These are phyloP conservation scores for Ocimum tenuiflorum DNA, from an alignment of 257 asterid genomes.

Conservation along the genomic window DNA sequence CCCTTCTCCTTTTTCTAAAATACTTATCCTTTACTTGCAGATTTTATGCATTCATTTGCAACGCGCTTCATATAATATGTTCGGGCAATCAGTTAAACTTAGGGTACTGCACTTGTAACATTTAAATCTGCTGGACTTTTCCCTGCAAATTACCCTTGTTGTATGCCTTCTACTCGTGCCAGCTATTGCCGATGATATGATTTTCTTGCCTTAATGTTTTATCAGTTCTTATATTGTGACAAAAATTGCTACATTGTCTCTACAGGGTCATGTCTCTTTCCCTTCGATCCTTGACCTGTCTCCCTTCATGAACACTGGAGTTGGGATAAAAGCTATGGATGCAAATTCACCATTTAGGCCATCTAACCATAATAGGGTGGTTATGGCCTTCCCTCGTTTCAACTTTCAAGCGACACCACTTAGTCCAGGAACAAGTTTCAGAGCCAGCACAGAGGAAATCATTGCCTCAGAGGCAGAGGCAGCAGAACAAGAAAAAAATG, in stretches of 20 bases:
- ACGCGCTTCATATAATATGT: conserved; percentile 70
- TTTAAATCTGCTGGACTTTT: neutral
- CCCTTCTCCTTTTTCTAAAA: neutral
- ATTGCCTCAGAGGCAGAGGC: conserved; percentile 14
- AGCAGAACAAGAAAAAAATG: conserved; percentile 10
- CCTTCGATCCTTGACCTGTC: conserved; percentile 61
- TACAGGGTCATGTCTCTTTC: conserved; percentile 71
- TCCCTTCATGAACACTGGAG: conserved; percentile 39
- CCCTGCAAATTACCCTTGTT: neutral
- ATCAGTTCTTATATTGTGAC: neutral
- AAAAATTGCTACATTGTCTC: neutral
- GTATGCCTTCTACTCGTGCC: too few species aligned
- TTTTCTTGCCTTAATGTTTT: neutral
- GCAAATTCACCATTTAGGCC: conserved; percentile 21
- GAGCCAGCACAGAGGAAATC: conserved; percentile 15
- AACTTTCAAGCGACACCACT: conserved; percentile 28
- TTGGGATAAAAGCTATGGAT: conserved; percentile 36
- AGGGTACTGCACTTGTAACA: conserved; percentile 31
- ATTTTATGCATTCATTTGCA: conserved; percentile 85
- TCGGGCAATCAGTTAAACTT: conserved; percentile 70
- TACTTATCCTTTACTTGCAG: conserved; percentile 37
- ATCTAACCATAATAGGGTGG: conserved; percentile 11
- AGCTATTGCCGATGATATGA: neutral
- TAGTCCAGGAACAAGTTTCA: conserved; percentile 21
- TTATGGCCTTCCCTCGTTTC: conserved; percentile 20